Conservation (phyloP, 257 asterid species). For the Rhazya stricta region DNA sequence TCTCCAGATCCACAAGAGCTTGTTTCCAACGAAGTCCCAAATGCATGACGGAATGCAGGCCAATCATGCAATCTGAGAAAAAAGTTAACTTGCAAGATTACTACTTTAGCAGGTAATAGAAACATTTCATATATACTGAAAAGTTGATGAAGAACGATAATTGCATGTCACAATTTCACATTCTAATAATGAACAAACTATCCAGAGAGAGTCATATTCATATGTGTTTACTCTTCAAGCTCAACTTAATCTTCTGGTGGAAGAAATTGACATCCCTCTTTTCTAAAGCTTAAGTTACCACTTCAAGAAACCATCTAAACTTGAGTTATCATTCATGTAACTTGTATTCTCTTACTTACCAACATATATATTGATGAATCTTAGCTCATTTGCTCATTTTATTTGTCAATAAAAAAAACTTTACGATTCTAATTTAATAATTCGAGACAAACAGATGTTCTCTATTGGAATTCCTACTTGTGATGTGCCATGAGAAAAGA, state of each 20-base stretch:
- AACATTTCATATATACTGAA: background rate
- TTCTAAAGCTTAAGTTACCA: too few species aligned
- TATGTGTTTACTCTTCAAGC: background rate
- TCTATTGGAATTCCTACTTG: too few species aligned
- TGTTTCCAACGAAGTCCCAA: background rate
- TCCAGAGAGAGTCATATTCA: background rate
- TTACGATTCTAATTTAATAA: too few species aligned
- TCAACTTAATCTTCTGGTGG: background rate
- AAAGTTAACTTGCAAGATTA: background rate
- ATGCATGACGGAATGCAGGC: background rate
- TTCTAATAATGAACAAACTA: constrained; percentile 34
- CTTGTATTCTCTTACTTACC: too few species aligned
- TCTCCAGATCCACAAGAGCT: background rate
- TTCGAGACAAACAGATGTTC: too few species aligned
- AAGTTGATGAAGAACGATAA: constrained; percentile 6
- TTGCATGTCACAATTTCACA: constrained; percentile 30
- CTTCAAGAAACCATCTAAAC: background rate
- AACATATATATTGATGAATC: background rate
- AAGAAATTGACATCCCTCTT: too few species aligned
- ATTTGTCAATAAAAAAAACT: too few species aligned
- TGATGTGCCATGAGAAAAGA: too few species aligned
- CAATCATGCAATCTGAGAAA: background rate
- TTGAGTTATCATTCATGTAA: background rate
- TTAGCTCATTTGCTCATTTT: background rate
- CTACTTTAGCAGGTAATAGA: background rate